Base-by-base conservation (phyloP, 163 green algal genomes). In the Smithsoniella earleae region DNA sequence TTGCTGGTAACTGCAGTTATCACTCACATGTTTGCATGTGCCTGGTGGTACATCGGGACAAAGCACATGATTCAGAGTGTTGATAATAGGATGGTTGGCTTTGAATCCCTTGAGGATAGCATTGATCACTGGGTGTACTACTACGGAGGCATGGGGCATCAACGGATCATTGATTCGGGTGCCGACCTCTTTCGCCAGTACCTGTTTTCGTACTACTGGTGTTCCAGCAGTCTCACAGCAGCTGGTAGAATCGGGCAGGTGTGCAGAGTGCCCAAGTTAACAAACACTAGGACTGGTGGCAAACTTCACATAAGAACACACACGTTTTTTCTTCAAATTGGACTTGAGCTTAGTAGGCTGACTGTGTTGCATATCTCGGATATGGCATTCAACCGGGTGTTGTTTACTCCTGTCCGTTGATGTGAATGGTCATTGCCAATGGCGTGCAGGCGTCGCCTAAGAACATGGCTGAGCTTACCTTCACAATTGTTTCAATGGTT, bases 11-110 rank as follows among this genome's bases (percentile, higher is more conserved):
- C 40, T 13, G 40, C 40, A 49, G 40, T 49, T 49, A 49, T 49
- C 40, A 49, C 40, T 13, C 40, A 49, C 40, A 49, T 49, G 40
- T 49, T 49, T 49, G 40, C 40, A 49, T 49, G 40, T 49, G 40
- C 13, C 10, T 49, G 40, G 40, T 49, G 40, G 40, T 49, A 49
- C 40, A 49, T 49, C 13, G 40, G 40, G 40, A 22, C 40, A 10
- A 49, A 10, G 10, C 40, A 49, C 40, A 49, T 49, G 40, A 49
- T 49, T 22, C 40, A 49, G 40, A 13, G 10, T 10, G 40, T 49
- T 10, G 40, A 49, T 13, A 10, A 49, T 49, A 13, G 13, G 13
- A 49, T 49, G 10, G 40, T 49, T 22, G 40, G 40, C 40, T 49
- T 49, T 13, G 40, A 49, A 49, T 13, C 40, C 13, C 40, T 22